Evolutionary conservation across 2,329 filamentous ascomycete species (phyloP).

Genomic region (Diaporthe sp.): DNA sequence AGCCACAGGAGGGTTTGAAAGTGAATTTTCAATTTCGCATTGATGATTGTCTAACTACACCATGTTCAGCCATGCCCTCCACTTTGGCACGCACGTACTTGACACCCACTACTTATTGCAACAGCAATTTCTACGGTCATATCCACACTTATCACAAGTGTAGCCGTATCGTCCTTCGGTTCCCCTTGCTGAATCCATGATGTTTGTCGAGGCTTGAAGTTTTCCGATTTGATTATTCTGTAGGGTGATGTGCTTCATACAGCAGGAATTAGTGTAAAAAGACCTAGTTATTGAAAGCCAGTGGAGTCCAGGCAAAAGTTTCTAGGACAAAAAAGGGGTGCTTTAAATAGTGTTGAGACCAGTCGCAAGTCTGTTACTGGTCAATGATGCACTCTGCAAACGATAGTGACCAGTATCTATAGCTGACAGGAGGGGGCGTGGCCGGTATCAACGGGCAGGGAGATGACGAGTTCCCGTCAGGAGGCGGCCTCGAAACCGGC

Average conservation of each 20-base stretch:
- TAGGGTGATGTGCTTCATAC: neutral
- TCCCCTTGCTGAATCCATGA: neutral
- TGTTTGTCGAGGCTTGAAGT: neutral
- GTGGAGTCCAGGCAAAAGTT: neutral
- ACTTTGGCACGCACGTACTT: neutral
- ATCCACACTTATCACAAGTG: constrained; percentile 14
- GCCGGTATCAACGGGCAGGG: no score
- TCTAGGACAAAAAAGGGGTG: no score
- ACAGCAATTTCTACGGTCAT: constrained; percentile 10
- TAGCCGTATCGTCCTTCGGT: neutral
- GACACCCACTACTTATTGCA: neutral
- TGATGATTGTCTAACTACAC: neutral
- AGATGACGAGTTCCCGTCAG: no score
- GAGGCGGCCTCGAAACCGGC: no score
- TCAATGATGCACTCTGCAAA: no score
- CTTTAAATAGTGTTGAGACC: no score
- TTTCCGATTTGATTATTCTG: neutral
- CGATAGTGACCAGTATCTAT: no score
- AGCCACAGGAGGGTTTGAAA: neutral
- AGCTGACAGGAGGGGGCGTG: no score
- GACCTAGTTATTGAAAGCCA: neutral
- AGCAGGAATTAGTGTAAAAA: neutral
- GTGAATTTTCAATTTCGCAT: neutral
- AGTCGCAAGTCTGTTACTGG: no score
- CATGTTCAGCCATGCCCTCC: neutral